Percentiles rank a stretch among this genome's conserved stretches.
Conservation (phyloP, 208 protist genomes). For the Wallacemonas rigidus region DNA sequence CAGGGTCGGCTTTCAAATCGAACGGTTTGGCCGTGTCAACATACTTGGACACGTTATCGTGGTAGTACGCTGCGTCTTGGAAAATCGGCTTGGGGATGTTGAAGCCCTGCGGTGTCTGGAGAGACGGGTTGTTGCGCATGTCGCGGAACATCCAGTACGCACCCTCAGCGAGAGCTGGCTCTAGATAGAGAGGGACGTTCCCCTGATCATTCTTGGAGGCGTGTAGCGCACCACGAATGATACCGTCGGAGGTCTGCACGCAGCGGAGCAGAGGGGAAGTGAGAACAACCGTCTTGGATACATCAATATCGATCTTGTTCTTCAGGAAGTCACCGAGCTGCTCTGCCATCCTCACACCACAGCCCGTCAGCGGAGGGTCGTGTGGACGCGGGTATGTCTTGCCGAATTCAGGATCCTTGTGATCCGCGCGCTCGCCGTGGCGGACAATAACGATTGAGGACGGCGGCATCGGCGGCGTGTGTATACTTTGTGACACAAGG, state of each 20-base stretch:
- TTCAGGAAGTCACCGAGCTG: slow-evolving; percentile 42
- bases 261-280: slow-evolving; percentile 53
- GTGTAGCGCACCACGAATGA: slow-evolving; percentile 27
- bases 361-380: slow-evolving; percentile 61
- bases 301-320: slow-evolving; percentile 23
- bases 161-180: slow-evolving; percentile 48
- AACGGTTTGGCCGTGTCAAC: slow-evolving; percentile 37
- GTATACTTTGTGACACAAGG: too few species aligned
- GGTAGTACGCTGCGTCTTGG: slow-evolving; percentile 28
- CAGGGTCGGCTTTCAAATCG: slow-evolving; percentile 32
- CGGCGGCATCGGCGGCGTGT: slow-evolving; percentile 27
- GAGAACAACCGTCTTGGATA: slow-evolving; percentile 29
- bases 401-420: slow-evolving; percentile 38
- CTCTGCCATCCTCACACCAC: slow-evolving; percentile 48
- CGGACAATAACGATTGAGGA: slow-evolving; percentile 44
- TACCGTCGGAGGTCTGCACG: slow-evolving; percentile 53
- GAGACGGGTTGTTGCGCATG: slow-evolving; percentile 37
- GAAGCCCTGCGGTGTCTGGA: slow-evolving; percentile 27
- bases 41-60: slow-evolving; percentile 30
- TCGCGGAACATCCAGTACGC: slow-evolving; percentile 48
- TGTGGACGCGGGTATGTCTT: slow-evolving; percentile 41
- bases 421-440: slow-evolving; percentile 60
- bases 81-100: slow-evolving; percentile 41
- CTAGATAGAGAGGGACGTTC: slow-evolving; percentile 36
- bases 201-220: slow-evolving; percentile 7